These are phyloP conservation scores for Monosporascus sp. DNA, from an alignment of 2,329 filamentous ascomycete species.

Conservation along the genomic window DNA sequence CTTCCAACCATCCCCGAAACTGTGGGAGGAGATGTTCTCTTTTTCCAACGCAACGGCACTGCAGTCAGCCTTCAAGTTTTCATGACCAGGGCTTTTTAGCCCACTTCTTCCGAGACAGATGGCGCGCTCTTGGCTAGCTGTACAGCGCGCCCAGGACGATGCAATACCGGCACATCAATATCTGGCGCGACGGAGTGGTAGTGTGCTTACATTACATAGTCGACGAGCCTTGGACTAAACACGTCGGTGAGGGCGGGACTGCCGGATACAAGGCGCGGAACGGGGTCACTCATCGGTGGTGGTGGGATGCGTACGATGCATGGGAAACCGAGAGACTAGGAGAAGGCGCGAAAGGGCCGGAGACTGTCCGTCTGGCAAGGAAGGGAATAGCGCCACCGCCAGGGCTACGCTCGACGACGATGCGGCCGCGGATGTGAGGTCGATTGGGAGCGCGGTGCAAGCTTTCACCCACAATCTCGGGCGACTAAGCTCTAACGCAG, in stretches of 20 bases:
- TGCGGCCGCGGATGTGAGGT: constrained; percentile 7
- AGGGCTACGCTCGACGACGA: not conserved
- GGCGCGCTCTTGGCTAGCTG: constrained; percentile 41
- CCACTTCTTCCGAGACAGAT: constrained; percentile 38
- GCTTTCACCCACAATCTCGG: constrained; percentile 8
- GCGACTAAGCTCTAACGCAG: not conserved
- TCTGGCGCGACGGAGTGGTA: constrained; percentile 45
- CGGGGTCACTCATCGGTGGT: constrained; percentile 46
- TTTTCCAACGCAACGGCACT: constrained; percentile 34
- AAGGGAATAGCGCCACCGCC: constrained; percentile 9
- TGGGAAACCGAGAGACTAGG: constrained; percentile 28
- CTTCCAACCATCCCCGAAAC: constrained; percentile 35
- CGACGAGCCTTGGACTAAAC: constrained; percentile 48
- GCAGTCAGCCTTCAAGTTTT: constrained; percentile 40
- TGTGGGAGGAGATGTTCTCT: constrained; percentile 34
- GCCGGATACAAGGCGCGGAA: constrained; percentile 46
- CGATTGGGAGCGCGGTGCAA: constrained; percentile 10
- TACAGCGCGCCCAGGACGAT: constrained; percentile 50
- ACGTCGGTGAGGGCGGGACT: constrained; percentile 33
- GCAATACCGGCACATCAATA: constrained; percentile 44
- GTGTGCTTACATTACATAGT: constrained; percentile 48
- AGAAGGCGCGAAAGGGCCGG: not conserved
- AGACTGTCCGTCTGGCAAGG: constrained; percentile 7
- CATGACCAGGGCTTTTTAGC: constrained; percentile 50
- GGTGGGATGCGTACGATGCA: constrained; percentile 41